A percentile compares a stretch with the other conserved stretches of the same genome.
Conservation (phyloP, 2,329 filamentous ascomycete genomes). For the Claviceps citrina region DNA sequence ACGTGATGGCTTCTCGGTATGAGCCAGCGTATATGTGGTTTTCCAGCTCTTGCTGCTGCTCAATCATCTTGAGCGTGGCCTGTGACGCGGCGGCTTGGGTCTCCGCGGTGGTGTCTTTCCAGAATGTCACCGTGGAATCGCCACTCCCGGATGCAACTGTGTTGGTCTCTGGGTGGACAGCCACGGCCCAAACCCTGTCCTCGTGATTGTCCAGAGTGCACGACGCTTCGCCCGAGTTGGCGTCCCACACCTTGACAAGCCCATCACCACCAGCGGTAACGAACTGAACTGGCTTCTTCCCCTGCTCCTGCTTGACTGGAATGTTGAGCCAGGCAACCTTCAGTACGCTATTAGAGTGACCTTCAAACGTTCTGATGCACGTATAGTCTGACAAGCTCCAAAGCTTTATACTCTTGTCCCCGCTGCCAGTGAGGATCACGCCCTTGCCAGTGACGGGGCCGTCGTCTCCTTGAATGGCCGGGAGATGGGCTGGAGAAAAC, state of each 20-base stretch:
- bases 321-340: conserved; percentile 77
- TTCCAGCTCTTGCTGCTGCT: conserved; percentile 86
- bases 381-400: conserved; percentile 90
- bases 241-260: conserved; percentile 92
- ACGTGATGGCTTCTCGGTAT: conserved; percentile 81
- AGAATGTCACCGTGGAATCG: conserved; percentile 88
- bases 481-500: conserved; percentile 69
- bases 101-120: conserved; percentile 76
- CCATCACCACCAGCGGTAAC: conserved; percentile 87
- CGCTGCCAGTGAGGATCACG: conserved; percentile 75
- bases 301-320: conserved; percentile 31
- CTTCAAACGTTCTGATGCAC: conserved; percentile 86
- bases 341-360: conserved; percentile 86
- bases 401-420: conserved; percentile 89
- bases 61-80: conserved; percentile 63
- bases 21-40: conserved; percentile 82
- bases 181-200: conserved; percentile 84
- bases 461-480: conserved; percentile 55
- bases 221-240: conserved; percentile 66
- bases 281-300: conserved; percentile 51
- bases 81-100: conserved; percentile 62
- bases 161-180: conserved; percentile 52
- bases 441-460: conserved; percentile 63
- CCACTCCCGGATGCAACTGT: conserved; percentile 79
- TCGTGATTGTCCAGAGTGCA: conserved; percentile 93